These are phyloP conservation scores for Umbelopsis sp. DNA, from an alignment of 371 early-diverging fungal species.

Conservation along the genomic window DNA sequence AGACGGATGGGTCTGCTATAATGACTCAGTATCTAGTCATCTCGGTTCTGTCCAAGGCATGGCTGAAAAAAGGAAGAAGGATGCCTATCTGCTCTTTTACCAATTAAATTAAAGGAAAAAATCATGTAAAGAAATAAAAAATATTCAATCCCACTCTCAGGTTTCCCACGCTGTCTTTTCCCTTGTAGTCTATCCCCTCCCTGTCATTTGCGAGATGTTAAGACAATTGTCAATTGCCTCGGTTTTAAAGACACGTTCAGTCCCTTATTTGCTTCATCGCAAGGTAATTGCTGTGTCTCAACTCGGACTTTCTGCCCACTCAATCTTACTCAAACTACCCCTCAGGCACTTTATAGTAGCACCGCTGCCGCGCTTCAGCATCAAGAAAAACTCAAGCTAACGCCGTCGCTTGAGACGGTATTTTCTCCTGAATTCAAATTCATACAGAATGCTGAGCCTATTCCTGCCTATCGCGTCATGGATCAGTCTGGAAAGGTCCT, in stretches of 20 bases:
- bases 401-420: conserved; percentile 5
- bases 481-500: conserved; percentile 84
- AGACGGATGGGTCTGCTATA: conserved; percentile 20
- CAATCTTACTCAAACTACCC: not conserved
- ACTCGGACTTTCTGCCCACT: not conserved
- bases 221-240: not conserved
- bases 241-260: not conserved
- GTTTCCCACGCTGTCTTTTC: conserved; percentile 15
- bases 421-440: conserved; percentile 45
- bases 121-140: no score
- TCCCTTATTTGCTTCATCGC: not conserved
- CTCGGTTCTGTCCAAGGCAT: not conserved
- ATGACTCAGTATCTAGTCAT: conserved; percentile 4
- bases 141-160: not conserved
- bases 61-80: conserved; percentile 2
- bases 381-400: conserved; percentile 1
- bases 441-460: conserved; percentile 59
- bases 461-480: conserved; percentile 94
- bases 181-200: not conserved
- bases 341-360: not conserved
- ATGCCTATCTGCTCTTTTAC: conserved; percentile 16
- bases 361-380: not conserved
- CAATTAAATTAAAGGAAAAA: not conserved
- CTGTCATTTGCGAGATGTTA: conserved; percentile 7
- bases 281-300: conserved; percentile 1